Evolutionary conservation across 2,329 filamentous ascomycete genomes (phyloP).

Genomic region (Cladosporium sp.): DNA sequence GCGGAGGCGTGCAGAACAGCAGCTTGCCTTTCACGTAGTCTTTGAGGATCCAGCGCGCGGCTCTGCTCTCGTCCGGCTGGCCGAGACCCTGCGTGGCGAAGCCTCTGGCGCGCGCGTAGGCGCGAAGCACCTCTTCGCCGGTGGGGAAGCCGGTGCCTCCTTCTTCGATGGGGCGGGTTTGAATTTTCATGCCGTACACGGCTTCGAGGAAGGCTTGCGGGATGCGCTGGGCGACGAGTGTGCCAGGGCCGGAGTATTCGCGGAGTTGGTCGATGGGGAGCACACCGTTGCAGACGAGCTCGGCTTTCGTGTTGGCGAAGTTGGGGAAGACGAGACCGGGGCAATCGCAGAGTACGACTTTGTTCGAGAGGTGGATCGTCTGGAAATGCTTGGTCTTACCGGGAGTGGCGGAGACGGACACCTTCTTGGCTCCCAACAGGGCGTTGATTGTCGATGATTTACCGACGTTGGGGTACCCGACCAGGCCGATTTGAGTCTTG

Average conservation of each 20-base stretch:
- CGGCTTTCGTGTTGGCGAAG: conserved; percentile 93
- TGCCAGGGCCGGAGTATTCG: conserved; percentile 83
- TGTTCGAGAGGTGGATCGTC: conserved; percentile 88
- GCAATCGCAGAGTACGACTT: conserved; percentile 92
- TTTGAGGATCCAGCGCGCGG: conserved; percentile 84
- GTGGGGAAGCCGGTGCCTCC: conserved; percentile 86
- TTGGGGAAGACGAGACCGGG: conserved; percentile 98
- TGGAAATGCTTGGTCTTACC: conserved; percentile 99
- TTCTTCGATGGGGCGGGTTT: conserved; percentile 76
- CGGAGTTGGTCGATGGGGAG: conserved; percentile 94
- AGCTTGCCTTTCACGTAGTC: conserved; percentile 98
- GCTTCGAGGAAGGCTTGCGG: conserved; percentile 87
- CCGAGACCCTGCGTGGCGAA: conserved; percentile 82
- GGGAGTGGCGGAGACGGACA: conserved; percentile 93
- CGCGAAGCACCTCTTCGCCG: conserved; percentile 75
- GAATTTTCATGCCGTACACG: conserved; percentile 88
- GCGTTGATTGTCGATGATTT: conserved; percentile 99
- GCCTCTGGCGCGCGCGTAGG: conserved; percentile 84
- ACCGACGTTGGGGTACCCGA: conserved; percentile 97
- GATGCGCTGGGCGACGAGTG: conserved; percentile 77
- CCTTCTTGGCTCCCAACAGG: conserved; percentile 96
- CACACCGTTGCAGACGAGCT: conserved; percentile 91
- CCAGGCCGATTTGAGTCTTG: conserved; percentile 86
- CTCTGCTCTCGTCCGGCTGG: conserved; percentile 88
- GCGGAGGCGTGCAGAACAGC: conserved; percentile 85